Evolutionary conservation across 2,329 filamentous ascomycete species (phyloP).

Genomic region (Claviceps africana): DNA sequence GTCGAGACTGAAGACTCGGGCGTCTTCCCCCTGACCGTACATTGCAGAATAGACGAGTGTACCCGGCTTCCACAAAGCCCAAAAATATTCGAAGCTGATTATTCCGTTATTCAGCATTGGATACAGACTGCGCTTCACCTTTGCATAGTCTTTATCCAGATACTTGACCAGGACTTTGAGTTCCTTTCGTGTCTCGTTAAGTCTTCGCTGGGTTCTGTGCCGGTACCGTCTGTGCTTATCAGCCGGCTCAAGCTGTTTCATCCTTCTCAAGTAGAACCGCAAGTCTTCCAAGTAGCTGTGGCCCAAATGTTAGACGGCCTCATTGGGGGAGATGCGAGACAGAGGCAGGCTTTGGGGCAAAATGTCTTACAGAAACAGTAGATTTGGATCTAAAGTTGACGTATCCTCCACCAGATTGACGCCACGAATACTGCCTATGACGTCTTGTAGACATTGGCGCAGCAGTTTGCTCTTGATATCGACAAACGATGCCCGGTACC

Average conservation of each 20-base stretch:
- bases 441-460: constrained; percentile 42
- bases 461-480: constrained; percentile 77
- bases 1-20: constrained; percentile 71
- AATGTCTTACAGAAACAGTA: constrained; percentile 45
- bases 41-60: constrained; percentile 65
- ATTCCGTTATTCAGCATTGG: constrained; percentile 68
- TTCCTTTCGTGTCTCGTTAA: constrained; percentile 45
- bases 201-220: constrained; percentile 45
- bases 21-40: constrained; percentile 63
- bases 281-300: constrained; percentile 60
- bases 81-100: constrained; percentile 78
- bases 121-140: constrained; percentile 63
- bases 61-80: constrained; percentile 81
- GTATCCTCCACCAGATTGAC: constrained; percentile 69
- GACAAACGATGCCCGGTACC: constrained; percentile 57
- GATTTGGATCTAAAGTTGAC: constrained; percentile 57
- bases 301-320: neutral
- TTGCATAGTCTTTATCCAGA: constrained; percentile 67
- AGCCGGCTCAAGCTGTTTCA: constrained; percentile 43
- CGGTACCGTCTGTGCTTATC: constrained; percentile 39
- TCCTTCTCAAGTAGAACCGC: constrained; percentile 45
- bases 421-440: constrained; percentile 27
- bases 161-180: constrained; percentile 63
- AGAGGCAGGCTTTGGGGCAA: neutral
- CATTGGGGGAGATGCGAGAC: neutral